phyloP scores from a whole-genome alignment of 2,329 filamentous ascomycete species.

The Cercospora sesami region DNA sequence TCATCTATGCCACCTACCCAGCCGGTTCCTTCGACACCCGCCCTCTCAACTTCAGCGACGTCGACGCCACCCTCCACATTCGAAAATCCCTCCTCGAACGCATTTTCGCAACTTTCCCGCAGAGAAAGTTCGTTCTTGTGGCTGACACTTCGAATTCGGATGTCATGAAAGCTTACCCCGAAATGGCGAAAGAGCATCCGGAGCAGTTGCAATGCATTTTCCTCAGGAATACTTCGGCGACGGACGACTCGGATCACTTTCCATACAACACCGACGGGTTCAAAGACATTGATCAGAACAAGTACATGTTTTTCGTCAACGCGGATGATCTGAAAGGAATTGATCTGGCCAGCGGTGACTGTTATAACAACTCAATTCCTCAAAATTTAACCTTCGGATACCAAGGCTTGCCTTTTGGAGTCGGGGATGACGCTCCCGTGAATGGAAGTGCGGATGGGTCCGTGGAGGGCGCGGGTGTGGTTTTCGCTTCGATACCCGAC shows the following conservation, averaged over 20 bases:
- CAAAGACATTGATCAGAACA: constrained; percentile 62
- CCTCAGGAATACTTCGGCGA: constrained; percentile 70
- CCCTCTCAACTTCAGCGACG: constrained; percentile 76
- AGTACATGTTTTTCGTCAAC: constrained; percentile 78
- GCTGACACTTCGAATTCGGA: constrained; percentile 76
- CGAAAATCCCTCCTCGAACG: constrained; percentile 69
- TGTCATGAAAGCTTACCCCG: constrained; percentile 62
- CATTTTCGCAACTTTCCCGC: constrained; percentile 72
- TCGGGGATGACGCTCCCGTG: constrained; percentile 24
- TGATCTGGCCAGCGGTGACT: constrained; percentile 68
- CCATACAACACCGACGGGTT: constrained; percentile 75
- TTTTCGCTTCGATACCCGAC: constrained; percentile 16
- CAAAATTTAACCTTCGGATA: constrained; percentile 72
- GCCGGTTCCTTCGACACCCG: constrained; percentile 75
- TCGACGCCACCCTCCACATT: constrained; percentile 69
- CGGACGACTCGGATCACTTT: constrained; percentile 66
- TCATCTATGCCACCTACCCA: constrained; percentile 76
- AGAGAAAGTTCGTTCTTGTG: constrained; percentile 72
- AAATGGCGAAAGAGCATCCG: constrained; percentile 64
- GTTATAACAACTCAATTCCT: constrained; percentile 62
- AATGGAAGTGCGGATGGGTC: constrained; percentile 31
- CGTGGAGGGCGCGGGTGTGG: constrained; percentile 6
- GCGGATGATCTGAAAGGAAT: constrained; percentile 67
- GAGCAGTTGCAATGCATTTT: constrained; percentile 76
- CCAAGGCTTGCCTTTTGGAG: constrained; percentile 51